Conservation (phyloP, 148 eudicot species). For the Rhododendron mucronatum region DNA sequence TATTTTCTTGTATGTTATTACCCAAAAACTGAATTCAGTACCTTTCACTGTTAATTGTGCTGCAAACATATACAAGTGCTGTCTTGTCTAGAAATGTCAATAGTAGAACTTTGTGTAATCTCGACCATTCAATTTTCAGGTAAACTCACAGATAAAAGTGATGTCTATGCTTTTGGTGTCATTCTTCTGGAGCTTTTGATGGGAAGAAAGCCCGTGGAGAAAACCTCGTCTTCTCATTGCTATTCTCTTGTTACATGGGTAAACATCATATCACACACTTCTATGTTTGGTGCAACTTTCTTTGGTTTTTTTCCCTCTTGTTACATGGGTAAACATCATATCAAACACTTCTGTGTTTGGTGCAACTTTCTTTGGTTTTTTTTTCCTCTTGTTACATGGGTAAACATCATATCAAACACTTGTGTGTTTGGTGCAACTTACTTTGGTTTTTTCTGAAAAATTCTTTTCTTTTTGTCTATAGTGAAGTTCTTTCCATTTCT, state of each 20-base stretch:
- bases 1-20: not conserved
- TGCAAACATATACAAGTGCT: not conserved
- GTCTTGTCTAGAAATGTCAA: not conserved
- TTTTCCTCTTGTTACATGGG: conserved; percentile 45
- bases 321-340: no score
- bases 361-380: no score
- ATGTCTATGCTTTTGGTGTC: conserved; percentile 76
- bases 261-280: conserved; percentile 9
- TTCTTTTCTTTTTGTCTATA: not conserved
- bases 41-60: not conserved
- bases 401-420: conserved; percentile 16
- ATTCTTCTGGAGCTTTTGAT: conserved; percentile 69
- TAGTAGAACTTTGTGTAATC: not conserved
- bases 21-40: not conserved
- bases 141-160: conserved; percentile 75
- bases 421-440: not conserved
- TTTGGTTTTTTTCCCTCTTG: not conserved
- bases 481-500: not conserved
- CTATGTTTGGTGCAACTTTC: not conserved
- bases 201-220: conserved; percentile 57
- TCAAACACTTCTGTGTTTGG: no score
- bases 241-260: conserved; percentile 72
- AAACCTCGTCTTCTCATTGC: conserved; percentile 39
- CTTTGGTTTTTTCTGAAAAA: not conserved
- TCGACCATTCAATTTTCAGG: conserved; percentile 29